These are phyloP conservation scores for Pythium myriotylum DNA, from an alignment of 352 stramenopile genomes.

Conservation along the genomic window DNA sequence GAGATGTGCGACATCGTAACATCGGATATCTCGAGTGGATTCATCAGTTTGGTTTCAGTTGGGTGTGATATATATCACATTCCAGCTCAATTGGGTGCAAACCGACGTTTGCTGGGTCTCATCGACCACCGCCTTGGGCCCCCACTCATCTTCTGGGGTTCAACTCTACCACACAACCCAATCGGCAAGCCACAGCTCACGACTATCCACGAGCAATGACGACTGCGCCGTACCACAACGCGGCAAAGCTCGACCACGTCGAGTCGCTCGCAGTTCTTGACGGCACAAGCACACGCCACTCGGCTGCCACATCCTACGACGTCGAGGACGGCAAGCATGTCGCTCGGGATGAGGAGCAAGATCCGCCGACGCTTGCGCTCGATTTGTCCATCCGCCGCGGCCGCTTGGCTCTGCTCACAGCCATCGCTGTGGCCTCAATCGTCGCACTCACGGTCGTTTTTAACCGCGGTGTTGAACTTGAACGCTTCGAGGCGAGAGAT, in stretches of 20 bases:
- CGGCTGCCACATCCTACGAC: not conserved
- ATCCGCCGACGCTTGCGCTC: not conserved
- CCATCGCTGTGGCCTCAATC: conserved; percentile 1
- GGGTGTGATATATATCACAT: too few species aligned
- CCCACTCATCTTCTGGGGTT: too few species aligned
- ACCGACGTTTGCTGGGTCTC: too few species aligned
- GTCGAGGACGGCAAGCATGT: not conserved
- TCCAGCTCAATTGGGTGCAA: too few species aligned
- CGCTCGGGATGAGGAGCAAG: not conserved
- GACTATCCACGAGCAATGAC: too few species aligned
- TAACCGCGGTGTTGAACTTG: conserved; percentile 15
- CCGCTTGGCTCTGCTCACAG: not conserved
- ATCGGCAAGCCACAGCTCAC: too few species aligned
- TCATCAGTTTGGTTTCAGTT: too few species aligned
- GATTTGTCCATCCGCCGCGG: conserved; percentile 1
- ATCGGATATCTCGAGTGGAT: not conserved
- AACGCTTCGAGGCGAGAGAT: conserved; percentile 1
- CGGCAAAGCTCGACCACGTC: not conserved
- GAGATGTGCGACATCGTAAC: not conserved
- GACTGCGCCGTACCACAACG: conserved; percentile 3
- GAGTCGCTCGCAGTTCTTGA: conserved; percentile 13
- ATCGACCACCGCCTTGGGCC: too few species aligned
- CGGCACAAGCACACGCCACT: not conserved
- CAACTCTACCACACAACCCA: too few species aligned
- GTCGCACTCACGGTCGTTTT: conserved; percentile 8